Evolutionary conservation across 2,329 filamentous ascomycete species (phyloP).

Genomic region (Tolypocladium guangdongense): DNA sequence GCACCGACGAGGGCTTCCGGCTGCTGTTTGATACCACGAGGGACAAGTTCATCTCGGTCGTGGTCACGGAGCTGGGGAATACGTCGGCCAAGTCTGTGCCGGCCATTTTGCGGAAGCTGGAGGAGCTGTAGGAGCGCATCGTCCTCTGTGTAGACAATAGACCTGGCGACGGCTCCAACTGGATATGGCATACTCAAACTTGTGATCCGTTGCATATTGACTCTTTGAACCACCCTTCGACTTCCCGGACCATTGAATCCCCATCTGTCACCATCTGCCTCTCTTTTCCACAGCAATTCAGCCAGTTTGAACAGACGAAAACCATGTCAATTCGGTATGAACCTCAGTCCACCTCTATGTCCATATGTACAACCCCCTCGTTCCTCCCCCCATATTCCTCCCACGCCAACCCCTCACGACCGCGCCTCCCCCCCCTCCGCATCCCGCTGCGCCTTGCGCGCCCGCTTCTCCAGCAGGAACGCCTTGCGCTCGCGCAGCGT

Average conservation of each 20-base stretch:
- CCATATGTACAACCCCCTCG: slow-evolving; percentile 1
- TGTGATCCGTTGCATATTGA: background rate
- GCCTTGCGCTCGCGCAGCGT: slow-evolving; percentile 71
- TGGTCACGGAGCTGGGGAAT: slow-evolving; percentile 84
- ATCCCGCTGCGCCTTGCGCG: slow-evolving; percentile 43
- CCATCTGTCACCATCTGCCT: background rate
- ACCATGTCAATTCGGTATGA: background rate
- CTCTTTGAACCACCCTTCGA: background rate
- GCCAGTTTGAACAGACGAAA: background rate
- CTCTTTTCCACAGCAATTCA: background rate
- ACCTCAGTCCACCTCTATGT: background rate
- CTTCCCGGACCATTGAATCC: too few species aligned
- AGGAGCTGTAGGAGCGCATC: slow-evolving; percentile 32
- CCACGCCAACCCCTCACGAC: background rate
- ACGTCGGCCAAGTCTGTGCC: slow-evolving; percentile 80
- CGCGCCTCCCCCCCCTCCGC: slow-evolving; percentile 1
- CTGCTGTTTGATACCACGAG: slow-evolving; percentile 90
- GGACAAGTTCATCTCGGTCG: slow-evolving; percentile 73
- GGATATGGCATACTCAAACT: too few species aligned
- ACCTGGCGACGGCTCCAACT: background rate
- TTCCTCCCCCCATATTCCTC: background rate
- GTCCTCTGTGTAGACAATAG: background rate
- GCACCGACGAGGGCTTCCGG: slow-evolving; percentile 39
- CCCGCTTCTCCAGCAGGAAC: slow-evolving; percentile 77
- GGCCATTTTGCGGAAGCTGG: slow-evolving; percentile 43